These are phyloP conservation scores for Tolypocladium inflatum DNA, from an alignment of 2,329 filamentous ascomycete species.

Conservation along the genomic window DNA sequence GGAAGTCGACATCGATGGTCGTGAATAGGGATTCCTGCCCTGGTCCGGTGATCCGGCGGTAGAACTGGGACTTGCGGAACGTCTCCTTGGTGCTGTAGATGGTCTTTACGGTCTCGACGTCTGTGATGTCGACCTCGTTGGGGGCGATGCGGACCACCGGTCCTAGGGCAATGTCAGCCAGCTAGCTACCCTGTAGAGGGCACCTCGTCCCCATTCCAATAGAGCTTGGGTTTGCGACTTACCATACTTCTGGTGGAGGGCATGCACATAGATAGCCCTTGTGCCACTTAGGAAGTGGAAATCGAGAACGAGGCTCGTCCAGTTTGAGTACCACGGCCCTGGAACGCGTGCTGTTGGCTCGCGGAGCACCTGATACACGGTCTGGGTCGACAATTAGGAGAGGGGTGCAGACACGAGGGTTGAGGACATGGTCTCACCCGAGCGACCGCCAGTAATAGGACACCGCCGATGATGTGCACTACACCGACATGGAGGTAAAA, in stretches of 20 bases:
- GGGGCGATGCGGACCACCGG: constrained; percentile 16
- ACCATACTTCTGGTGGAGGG: constrained; percentile 14
- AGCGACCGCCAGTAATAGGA: background rate
- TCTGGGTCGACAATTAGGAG: background rate
- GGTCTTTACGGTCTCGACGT: constrained; percentile 13
- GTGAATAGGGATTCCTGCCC: constrained; percentile 22
- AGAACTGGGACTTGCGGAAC: constrained; percentile 15
- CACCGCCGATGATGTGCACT: background rate
- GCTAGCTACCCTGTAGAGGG: background rate
- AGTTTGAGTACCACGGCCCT: constrained; percentile 15
- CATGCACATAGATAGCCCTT: constrained; percentile 9
- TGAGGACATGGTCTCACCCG: background rate
- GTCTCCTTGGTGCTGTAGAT: constrained; percentile 21
- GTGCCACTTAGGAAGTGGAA: constrained; percentile 10
- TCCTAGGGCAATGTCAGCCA: constrained; percentile 5
- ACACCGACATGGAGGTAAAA: background rate
- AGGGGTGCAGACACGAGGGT: background rate
- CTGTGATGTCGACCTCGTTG: constrained; percentile 11
- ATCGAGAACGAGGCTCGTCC: constrained; percentile 7
- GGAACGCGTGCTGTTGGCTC: constrained; percentile 10
- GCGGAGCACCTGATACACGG: background rate
- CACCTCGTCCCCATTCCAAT: background rate
- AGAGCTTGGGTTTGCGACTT: background rate
- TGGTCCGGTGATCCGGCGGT: constrained; percentile 9
- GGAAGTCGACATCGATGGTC: constrained; percentile 26